These are phyloP conservation scores for Xerocomellus amylosporus DNA, from an alignment of 768 basidiomycete genomes.

Conservation along the genomic window DNA sequence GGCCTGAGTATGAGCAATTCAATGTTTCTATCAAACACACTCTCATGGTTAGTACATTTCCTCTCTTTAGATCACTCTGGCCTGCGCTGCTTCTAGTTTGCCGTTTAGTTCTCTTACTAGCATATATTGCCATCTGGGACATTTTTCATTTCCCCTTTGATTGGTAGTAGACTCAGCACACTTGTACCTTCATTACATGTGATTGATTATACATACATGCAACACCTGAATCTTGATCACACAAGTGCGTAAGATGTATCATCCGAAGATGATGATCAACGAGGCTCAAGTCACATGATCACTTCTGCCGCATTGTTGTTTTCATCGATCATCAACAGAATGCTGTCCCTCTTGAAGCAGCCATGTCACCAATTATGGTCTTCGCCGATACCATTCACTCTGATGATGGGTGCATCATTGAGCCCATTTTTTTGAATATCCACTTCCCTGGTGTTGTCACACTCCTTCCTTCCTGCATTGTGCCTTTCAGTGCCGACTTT, in stretches of 20 bases:
- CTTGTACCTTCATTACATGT: no score
- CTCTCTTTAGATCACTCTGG: no score
- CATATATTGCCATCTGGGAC: slow-evolving; percentile 48
- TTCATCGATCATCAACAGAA: no score
- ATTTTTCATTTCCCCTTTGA: slow-evolving; percentile 31
- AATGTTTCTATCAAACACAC: neutral
- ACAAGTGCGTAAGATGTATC: no score
- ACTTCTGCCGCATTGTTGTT: no score
- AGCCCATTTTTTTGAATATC: neutral
- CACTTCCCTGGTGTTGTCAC: neutral
- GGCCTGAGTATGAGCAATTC: slow-evolving; percentile 58
- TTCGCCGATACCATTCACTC: neutral
- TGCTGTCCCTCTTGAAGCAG: no score
- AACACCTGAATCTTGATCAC: no score
- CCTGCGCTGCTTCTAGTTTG: slow-evolving; percentile 39
- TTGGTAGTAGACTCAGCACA: no score
- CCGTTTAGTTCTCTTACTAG: slow-evolving; percentile 39
- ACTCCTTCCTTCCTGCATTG: neutral
- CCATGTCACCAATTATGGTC: neutral
- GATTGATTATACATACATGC: no score
- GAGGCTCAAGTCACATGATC: no score
- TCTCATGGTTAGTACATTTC: no score
- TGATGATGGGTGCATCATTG: neutral
- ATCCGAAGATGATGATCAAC: no score
- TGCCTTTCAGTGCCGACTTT: neutral